These are phyloP conservation scores for Penicillium sp. DNA, from an alignment of 2,329 filamentous ascomycete genomes.

Conservation along the genomic window DNA sequence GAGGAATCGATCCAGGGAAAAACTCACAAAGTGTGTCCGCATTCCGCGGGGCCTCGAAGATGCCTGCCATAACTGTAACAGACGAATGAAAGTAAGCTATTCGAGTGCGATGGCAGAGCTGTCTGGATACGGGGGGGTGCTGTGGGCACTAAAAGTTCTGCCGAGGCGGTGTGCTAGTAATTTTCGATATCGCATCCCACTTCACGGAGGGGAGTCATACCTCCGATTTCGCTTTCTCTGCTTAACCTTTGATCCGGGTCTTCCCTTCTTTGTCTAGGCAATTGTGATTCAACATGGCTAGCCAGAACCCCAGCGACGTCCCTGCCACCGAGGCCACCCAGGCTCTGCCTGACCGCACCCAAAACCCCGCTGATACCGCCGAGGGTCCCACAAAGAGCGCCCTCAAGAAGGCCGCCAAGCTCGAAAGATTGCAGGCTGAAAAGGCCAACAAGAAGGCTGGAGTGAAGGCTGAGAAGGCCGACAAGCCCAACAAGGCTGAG, in stretches of 20 bases:
- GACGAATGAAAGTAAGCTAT: slow-evolving; percentile 21
- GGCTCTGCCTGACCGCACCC: slow-evolving; percentile 42
- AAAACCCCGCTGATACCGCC: slow-evolving; percentile 40
- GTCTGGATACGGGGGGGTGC: slow-evolving; percentile 29
- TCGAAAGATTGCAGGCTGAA: slow-evolving; percentile 44
- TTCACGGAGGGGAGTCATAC: slow-evolving; percentile 33
- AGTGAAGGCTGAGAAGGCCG: slow-evolving; percentile 34
- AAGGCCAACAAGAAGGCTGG: slow-evolving; percentile 39
- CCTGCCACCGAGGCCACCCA: slow-evolving; percentile 27
- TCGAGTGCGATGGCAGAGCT: slow-evolving; percentile 32
- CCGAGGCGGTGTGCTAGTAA: slow-evolving; percentile 41
- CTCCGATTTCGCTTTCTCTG: slow-evolving; percentile 11
- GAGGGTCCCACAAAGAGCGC: slow-evolving; percentile 41
- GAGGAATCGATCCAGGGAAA: slow-evolving; percentile 8
- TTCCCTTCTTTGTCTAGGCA: slow-evolving; percentile 19
- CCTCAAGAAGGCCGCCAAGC: slow-evolving; percentile 53
- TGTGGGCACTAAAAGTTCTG: slow-evolving; percentile 44
- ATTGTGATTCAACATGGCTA: slow-evolving; percentile 32
- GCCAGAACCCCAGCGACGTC: slow-evolving; percentile 31
- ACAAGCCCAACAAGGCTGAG: neutral
- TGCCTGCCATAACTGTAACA: slow-evolving; percentile 71
- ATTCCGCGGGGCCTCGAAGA: slow-evolving; percentile 94
- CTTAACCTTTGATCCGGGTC: slow-evolving; percentile 18
- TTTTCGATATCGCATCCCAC: slow-evolving; percentile 40
- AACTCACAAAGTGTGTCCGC: slow-evolving; percentile 81